Percentiles rank a stretch among this genome's conserved stretches.
phyloP scores from a whole-genome alignment of 2,329 filamentous ascomycete genomes.

The Fusarium gaditjirri region DNA sequence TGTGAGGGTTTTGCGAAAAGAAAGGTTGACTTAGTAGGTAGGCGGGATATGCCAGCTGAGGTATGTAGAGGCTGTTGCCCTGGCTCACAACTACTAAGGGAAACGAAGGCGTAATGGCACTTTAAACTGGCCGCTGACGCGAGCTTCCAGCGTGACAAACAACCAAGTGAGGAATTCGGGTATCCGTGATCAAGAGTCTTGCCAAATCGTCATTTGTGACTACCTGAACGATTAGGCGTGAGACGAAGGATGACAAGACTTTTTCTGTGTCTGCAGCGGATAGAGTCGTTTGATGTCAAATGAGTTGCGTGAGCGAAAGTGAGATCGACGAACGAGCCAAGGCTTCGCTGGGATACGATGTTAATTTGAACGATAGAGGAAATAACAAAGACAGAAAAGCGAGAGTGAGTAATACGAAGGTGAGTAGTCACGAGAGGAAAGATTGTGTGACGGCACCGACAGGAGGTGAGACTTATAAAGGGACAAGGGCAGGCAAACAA shows the following conservation, averaged over 20 bases:
- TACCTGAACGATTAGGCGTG: constrained; percentile 11
- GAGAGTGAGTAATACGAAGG: constrained; percentile 16
- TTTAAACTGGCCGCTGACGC: constrained; percentile 2
- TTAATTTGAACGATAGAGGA: constrained; percentile 18
- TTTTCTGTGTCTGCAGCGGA: constrained; percentile 1
- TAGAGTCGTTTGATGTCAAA: constrained; percentile 17
- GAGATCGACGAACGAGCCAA: constrained; percentile 23
- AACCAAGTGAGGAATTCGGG: neutral
- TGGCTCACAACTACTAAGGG: constrained; percentile 5
- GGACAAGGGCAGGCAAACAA: constrained; percentile 30
- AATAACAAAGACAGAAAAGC: constrained; percentile 16
- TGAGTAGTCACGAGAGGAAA: constrained; percentile 23
- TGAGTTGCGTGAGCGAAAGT: constrained; percentile 32
- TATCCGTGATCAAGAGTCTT: constrained; percentile 4
- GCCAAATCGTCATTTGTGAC: neutral
- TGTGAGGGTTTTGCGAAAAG: neutral
- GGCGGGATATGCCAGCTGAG: neutral
- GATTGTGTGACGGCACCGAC: constrained; percentile 11
- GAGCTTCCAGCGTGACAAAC: constrained; percentile 2
- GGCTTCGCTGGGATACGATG: constrained; percentile 4
- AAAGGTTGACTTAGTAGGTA: neutral
- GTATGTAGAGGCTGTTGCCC: neutral
- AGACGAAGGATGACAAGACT: neutral
- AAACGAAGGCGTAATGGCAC: constrained; percentile 10
- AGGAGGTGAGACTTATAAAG: constrained; percentile 30